phyloP scores from a whole-genome alignment of 2,329 filamentous ascomycete genomes.

The Lasiodiplodia gonubiensis region DNA sequence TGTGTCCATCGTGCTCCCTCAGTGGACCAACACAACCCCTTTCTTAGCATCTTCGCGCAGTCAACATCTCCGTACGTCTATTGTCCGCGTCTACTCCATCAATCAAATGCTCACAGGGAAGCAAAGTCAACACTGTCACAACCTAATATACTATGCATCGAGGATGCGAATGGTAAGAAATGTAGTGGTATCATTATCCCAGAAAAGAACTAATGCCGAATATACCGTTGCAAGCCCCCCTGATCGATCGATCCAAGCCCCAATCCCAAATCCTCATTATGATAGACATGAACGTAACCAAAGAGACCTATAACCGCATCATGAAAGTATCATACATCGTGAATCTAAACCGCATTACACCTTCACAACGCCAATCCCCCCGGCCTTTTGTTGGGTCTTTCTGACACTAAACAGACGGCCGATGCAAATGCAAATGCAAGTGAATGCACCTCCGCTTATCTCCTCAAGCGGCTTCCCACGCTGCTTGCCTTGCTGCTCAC shows the following conservation, averaged over 20 bases:
- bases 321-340: slow-evolving; percentile 23
- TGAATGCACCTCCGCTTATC: neutral
- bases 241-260: neutral
- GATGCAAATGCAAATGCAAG: neutral
- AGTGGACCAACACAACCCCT: no score
- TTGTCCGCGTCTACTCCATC: neutral
- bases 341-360: neutral
- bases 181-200: neutral
- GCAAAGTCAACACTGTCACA: neutral
- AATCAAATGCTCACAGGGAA: neutral
- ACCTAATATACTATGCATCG: neutral
- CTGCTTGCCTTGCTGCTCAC: slow-evolving; percentile 25
- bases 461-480: slow-evolving; percentile 10
- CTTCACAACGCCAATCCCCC: neutral
- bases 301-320: slow-evolving; percentile 1
- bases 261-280: neutral
- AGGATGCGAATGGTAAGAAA: neutral
- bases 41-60: no score
- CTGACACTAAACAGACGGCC: neutral
- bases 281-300: neutral
- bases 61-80: no score
- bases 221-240: neutral
- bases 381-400: neutral
- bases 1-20: no score
- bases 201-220: neutral